Evolutionary conservation across 163 green algal species (phyloP).

Genomic region (Chlamydomonas reinhardtii): DNA sequence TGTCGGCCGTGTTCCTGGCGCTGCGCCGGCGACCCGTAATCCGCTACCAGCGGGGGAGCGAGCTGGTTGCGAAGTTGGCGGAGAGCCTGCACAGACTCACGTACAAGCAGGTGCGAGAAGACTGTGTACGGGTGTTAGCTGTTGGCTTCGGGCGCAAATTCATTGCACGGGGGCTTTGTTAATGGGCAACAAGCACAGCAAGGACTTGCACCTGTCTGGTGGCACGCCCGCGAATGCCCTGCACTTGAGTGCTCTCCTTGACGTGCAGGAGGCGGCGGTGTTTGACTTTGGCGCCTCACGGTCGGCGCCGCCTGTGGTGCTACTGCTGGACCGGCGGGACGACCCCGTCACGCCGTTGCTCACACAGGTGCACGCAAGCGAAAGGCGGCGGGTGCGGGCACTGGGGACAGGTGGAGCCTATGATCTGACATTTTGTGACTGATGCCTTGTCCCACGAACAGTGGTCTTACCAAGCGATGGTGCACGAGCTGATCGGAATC

Average conservation of each 20-base stretch:
- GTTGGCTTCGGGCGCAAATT: no score
- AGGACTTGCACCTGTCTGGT: no score
- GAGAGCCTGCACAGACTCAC: constrained; percentile 83
- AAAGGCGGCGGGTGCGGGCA: neutral
- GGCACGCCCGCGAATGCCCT: no score
- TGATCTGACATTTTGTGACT: no score
- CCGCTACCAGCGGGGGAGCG: constrained; percentile 89
- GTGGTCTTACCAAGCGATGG: constrained; percentile 87
- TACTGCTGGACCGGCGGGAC: constrained; percentile 94
- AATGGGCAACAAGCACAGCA: no score
- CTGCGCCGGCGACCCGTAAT: constrained; percentile 92
- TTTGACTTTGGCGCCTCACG: constrained; percentile 93
- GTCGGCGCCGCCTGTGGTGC: constrained; percentile 77
- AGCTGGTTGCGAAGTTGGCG: constrained; percentile 83
- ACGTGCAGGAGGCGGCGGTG: constrained; percentile 42
- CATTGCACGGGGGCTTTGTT: no score
- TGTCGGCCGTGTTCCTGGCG: constrained; percentile 91
- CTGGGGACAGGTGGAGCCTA: neutral
- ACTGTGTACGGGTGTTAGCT: no score
- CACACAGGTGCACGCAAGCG: constrained; percentile 65
- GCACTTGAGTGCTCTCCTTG: no score
- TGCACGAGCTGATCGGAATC: constrained; percentile 96
- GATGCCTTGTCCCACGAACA: neutral
- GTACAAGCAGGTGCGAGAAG: constrained; percentile 65
- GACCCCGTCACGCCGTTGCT: constrained; percentile 98